Base-by-base conservation (phyloP, 2,329 filamentous ascomycete species). In the Exophiala sp. region DNA sequence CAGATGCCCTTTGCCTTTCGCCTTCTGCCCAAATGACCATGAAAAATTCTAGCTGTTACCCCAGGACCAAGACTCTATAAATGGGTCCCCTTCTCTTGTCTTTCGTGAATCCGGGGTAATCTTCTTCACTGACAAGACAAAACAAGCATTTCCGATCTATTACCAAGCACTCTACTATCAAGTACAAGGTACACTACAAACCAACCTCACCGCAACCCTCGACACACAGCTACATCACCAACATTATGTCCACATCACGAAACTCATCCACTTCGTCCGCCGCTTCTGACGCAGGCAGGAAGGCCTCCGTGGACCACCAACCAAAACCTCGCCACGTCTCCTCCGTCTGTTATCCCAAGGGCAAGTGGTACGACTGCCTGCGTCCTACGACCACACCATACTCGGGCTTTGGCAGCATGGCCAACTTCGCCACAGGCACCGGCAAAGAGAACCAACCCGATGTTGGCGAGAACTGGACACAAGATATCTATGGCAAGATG, bases 361-460 rank as follows among this genome's bases (percentile, higher is more conserved):
- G 55, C 50, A 57, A 57, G 29, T 54, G 55, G 50, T 57, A 57
- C 42, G 55, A 57, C 47, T 57, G 55, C 55, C 50, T 57, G 20
- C 55, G 55, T 8, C 55, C 55, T 7, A 57, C 55, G 9, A 54
- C 46, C 7, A 47, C 20, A 1, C 55, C 55, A 2, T 57, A 57
- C 34, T 9, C 35, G 18, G 55, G 55, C n/a, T 54, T 57, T 32
- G 50, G 50, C 20, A 51, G 47, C 36, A 50, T 58, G 51, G 38
- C 51, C 40, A 54, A 58, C 43, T 58, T 54, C 35, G 50, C 51
- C 20, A 44, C 14, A 36, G 48, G 46, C 42, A 44, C 55, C n/a
- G 38, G 51, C 47, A 42, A 21, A 12, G 32, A 40, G 20, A 48
- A 45, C 18, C 41, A 39, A 24, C n/a, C 45, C 6, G 43, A 45